A percentile compares a stretch with the other conserved stretches of the same genome.
These are phyloP conservation scores for Nicotiana otophora DNA, from an alignment of 257 asterid genomes.

Conservation along the genomic window DNA sequence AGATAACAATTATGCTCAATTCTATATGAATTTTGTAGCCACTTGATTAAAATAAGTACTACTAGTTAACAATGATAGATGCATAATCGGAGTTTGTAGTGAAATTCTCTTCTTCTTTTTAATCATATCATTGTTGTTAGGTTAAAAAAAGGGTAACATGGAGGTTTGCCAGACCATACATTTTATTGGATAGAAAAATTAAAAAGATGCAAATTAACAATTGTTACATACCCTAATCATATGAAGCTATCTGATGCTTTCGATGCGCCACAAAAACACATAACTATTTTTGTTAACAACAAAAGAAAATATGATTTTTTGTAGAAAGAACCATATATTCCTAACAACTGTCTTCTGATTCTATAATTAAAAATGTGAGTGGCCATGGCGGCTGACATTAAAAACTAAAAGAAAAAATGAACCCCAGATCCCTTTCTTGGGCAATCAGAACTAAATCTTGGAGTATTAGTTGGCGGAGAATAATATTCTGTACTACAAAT, in stretches of 20 bases:
- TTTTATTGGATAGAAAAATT: background rate
- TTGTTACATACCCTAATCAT: background rate
- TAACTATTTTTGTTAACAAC: background rate
- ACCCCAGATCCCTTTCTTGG: background rate
- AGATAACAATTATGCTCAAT: background rate
- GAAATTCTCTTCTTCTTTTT: no score
- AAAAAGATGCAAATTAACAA: background rate
- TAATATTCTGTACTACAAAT: background rate
- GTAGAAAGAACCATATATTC: background rate
- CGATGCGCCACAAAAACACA: background rate
- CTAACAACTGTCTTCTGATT: background rate
- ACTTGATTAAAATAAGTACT: background rate
- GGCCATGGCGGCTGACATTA: constrained; percentile 3
- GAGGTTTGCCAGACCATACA: background rate
- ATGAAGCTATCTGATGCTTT: background rate
- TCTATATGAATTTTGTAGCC: background rate
- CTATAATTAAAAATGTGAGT: background rate
- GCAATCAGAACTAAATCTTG: background rate
- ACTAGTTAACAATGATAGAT: background rate
- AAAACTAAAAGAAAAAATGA: background rate
- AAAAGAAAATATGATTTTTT: background rate
- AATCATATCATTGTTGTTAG: background rate
- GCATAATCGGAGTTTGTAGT: background rate
- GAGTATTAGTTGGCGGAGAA: background rate
- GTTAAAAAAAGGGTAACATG: background rate